phyloP scores from a whole-genome alignment of 129 eudicot genomes.

The Helichrysum umbraculigerum region DNA sequence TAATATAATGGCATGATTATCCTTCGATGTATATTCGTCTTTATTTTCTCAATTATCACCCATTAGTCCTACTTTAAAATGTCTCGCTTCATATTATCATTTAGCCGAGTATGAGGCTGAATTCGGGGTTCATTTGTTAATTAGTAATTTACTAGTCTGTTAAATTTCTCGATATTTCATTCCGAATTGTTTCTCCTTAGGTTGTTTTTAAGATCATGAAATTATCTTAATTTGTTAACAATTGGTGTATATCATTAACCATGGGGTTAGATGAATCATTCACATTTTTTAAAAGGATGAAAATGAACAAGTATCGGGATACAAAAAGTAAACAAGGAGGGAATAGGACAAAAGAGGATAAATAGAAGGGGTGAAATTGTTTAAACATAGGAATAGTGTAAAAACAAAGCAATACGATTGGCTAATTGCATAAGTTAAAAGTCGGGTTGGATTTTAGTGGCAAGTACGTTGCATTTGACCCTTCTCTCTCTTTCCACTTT shows the following conservation, averaged over 20 bases:
- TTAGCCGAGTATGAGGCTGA: too few species aligned
- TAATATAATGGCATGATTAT: too few species aligned
- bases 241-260: not conserved
- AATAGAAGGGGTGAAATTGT: slow-evolving; percentile 30
- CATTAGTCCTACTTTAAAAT: too few species aligned
- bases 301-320: not conserved
- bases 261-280: not conserved
- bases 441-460: slow-evolving; percentile 33
- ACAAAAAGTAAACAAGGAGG: slow-evolving; percentile 5
- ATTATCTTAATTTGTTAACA: too few species aligned
- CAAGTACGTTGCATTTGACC: slow-evolving; percentile 37
- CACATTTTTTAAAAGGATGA: slow-evolving; percentile 1
- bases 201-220: not conserved
- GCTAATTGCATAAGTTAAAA: slow-evolving; percentile 35
- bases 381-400: slow-evolving; percentile 22
- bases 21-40: not conserved
- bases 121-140: too few species aligned
- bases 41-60: not conserved
- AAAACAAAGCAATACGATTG: slow-evolving; percentile 35
- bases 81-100: not conserved
- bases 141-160: not conserved
- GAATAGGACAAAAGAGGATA: slow-evolving; percentile 7
- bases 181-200: too few species aligned
- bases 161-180: too few species aligned
- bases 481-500: slow-evolving; percentile 25